These are phyloP conservation scores for Nakazawaea peltata DNA, from an alignment of 805 yeast genomes.

Conservation along the genomic window DNA sequence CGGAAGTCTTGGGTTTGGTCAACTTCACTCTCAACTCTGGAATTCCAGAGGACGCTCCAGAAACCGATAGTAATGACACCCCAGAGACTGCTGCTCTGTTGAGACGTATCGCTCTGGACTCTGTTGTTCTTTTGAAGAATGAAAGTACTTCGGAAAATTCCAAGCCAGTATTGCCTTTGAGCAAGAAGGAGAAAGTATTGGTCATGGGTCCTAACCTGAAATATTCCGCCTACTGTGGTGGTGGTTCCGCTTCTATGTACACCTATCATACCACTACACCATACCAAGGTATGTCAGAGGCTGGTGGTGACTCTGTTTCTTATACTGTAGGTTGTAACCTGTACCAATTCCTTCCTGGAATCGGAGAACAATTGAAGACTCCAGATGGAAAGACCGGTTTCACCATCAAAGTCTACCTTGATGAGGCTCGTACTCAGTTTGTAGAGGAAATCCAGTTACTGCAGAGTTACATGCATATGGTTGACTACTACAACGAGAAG, in stretches of 20 bases:
- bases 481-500: constrained; percentile 16
- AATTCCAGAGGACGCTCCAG: constrained; percentile 32
- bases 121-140: constrained; percentile 51
- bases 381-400: constrained; percentile 7
- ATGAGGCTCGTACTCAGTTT: constrained; percentile 5
- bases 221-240: constrained; percentile 43
- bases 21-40: constrained; percentile 28
- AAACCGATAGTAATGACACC: constrained; percentile 30
- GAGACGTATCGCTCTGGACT: constrained; percentile 39
- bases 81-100: constrained; percentile 35
- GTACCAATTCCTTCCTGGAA: constrained; percentile 15
- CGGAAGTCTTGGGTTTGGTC: constrained; percentile 38
- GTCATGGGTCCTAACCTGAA: constrained; percentile 58
- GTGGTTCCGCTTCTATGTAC: constrained; percentile 51
- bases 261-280: constrained; percentile 44
- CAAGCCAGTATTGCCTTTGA: constrained; percentile 43
- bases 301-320: constrained; percentile 13
- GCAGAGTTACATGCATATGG: constrained; percentile 11
- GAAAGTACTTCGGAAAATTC: no score
- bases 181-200: constrained; percentile 30
- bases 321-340: constrained; percentile 12
- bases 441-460: constrained; percentile 1
- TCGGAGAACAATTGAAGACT: constrained; percentile 10
- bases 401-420: constrained; percentile 8
- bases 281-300: constrained; percentile 31